Percentiles rank a stretch among this genome's conserved stretches.
phyloP scores from a whole-genome alignment of 2,329 filamentous ascomycete genomes.

The Scedosporium apiospermum region DNA sequence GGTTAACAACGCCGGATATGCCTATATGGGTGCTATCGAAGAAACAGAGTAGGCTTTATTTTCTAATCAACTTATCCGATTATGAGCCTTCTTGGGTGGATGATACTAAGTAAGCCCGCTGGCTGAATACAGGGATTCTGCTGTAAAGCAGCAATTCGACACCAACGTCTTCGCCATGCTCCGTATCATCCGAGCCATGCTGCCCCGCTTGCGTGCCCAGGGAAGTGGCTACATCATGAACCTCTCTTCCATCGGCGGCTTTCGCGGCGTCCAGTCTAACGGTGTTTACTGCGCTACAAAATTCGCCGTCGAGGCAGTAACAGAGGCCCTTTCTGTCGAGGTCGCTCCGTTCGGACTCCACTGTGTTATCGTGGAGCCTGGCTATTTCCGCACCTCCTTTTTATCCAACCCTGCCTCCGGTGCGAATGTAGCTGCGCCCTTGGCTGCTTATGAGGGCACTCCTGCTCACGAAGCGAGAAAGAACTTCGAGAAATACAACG shows the following conservation, averaged over 20 bases:
- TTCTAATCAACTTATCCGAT: background rate
- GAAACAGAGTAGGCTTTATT: conserved; percentile 16
- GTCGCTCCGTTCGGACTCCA: conserved; percentile 34
- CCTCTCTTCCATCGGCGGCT: conserved; percentile 36
- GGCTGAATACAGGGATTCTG: conserved; percentile 19
- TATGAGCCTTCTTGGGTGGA: background rate
- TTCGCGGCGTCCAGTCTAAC: conserved; percentile 25
- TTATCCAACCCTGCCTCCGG: conserved; percentile 15
- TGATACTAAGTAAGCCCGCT: background rate
- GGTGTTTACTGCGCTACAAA: conserved; percentile 36
- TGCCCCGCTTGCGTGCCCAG: conserved; percentile 35
- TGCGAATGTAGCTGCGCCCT: conserved; percentile 11
- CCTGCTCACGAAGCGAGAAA: conserved; percentile 15
- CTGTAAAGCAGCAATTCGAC: conserved; percentile 30
- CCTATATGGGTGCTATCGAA: conserved; percentile 32
- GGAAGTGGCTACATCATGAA: conserved; percentile 33
- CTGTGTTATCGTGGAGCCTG: conserved; percentile 36
- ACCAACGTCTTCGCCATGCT: conserved; percentile 41
- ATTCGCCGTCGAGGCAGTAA: conserved; percentile 32
- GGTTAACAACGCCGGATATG: conserved; percentile 36
- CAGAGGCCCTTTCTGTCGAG: conserved; percentile 33
- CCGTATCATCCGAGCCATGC: conserved; percentile 34
- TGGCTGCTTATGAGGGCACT: conserved; percentile 19
- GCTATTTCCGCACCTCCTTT: conserved; percentile 43
- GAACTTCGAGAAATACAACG: conserved; percentile 16